Percentiles rank a stretch among this genome's conserved stretches.
Evolutionary conservation across 2,329 filamentous ascomycete genomes (phyloP).

Genomic region (Cadophora sp.): DNA sequence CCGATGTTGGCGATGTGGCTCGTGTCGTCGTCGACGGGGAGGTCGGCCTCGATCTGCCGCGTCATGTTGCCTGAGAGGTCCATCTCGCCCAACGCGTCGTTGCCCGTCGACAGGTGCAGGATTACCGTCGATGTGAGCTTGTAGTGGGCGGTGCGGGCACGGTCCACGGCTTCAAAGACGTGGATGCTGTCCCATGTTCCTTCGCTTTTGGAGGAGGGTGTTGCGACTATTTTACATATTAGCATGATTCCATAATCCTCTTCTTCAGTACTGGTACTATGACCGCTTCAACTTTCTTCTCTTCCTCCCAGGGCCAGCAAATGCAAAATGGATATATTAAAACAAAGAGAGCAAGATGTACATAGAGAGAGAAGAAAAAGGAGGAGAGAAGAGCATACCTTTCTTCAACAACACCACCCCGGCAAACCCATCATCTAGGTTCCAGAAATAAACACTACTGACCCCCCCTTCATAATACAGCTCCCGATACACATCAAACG

Average conservation of each 20-base stretch:
- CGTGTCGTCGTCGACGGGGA: conserved; percentile 87
- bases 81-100: conserved; percentile 77
- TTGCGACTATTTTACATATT: conserved; percentile 60
- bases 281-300: background rate
- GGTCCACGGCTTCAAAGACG: conserved; percentile 95
- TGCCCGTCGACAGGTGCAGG: conserved; percentile 77
- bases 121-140: conserved; percentile 98
- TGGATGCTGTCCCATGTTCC: conserved; percentile 98
- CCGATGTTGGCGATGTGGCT: conserved; percentile 97
- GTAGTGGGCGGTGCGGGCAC: conserved; percentile 91
- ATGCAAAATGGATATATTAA: background rate
- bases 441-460: conserved; percentile 97
- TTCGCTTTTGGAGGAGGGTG: conserved; percentile 68
- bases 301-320: background rate
- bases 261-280: conserved; percentile 19
- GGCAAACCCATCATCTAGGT: conserved; percentile 96
- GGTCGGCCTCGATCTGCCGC: conserved; percentile 89
- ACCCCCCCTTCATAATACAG: conserved; percentile 97
- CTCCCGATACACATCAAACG: conserved; percentile 95
- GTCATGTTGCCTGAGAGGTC: conserved; percentile 98
- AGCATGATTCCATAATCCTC: background rate
- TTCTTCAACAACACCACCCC: conserved; percentile 97
- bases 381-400: conserved; percentile 53
- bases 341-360: too few relatives aligned
- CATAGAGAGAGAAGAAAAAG: background rate